phyloP scores from a whole-genome alignment of 2,329 filamentous ascomycete genomes.

The Alternaria infectoria region DNA sequence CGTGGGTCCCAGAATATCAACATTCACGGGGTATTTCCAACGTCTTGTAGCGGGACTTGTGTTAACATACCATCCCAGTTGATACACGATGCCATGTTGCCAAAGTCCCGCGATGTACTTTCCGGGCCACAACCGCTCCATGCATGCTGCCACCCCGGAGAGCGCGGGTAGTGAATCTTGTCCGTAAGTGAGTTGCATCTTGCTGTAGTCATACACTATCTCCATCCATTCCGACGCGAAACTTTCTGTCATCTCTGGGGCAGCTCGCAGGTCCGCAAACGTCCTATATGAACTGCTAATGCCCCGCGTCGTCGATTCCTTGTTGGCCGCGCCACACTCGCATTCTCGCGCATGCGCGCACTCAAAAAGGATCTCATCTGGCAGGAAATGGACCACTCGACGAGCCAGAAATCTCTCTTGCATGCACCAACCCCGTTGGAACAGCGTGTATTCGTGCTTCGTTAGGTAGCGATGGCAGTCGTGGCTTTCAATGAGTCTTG shows the following conservation, averaged over 20 bases:
- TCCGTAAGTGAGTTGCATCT: not conserved
- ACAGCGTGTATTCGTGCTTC: not conserved
- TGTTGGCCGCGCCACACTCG: not conserved
- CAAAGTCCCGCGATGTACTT: not conserved
- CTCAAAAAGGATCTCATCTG: not conserved
- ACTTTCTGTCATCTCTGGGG: not conserved
- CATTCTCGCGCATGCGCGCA: not conserved
- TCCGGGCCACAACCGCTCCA: not conserved
- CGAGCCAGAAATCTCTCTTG: not conserved
- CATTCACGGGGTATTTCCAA: not conserved
- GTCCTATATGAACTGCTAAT: fast-evolving
- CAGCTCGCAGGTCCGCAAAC: not conserved
- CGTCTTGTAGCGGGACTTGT: not conserved
- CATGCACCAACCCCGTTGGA: not conserved
- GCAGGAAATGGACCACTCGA: not conserved
- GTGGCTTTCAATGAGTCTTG: not conserved
- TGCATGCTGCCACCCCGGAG: not conserved
- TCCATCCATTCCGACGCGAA: not conserved
- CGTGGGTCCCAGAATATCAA: not conserved
- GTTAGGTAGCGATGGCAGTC: too few species aligned
- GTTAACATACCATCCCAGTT: not conserved
- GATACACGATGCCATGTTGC: fast-evolving
- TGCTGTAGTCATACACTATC: fast-evolving
- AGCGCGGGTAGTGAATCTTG: fast-evolving
- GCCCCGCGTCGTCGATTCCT: not conserved